A percentile compares a stretch with the other conserved stretches of the same genome.
These are phyloP conservation scores for Alternaria novae-zelandiae DNA, from an alignment of 2,329 filamentous ascomycete species.

Conservation along the genomic window DNA sequence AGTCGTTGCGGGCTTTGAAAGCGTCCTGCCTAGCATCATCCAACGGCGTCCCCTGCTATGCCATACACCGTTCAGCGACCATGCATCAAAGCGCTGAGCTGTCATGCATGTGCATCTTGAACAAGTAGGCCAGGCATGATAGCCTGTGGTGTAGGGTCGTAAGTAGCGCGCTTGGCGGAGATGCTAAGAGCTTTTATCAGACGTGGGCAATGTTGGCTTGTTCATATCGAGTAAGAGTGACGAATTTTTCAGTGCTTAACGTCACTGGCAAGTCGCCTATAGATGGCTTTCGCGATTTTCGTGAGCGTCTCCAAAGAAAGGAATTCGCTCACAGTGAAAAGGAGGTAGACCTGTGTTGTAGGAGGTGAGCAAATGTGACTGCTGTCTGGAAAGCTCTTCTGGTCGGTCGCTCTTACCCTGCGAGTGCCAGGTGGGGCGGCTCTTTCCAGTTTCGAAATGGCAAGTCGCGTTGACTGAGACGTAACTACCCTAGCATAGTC, in stretches of 20 bases:
- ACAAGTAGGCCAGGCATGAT: neutral
- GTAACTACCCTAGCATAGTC: neutral
- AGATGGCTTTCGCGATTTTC: neutral
- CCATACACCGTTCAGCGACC: neutral
- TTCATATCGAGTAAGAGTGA: neutral
- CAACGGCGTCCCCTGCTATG: neutral
- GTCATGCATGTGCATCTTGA: neutral
- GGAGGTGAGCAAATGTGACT: fast-evolving
- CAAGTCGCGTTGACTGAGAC: neutral
- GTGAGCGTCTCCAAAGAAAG: neutral
- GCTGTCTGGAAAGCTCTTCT: neutral
- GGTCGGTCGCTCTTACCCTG: neutral
- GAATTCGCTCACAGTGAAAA: neutral
- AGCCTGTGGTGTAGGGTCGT: neutral
- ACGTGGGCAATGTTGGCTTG: neutral
- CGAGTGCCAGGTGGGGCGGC: neutral
- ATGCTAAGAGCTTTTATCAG: neutral
- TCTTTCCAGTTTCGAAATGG: neutral
- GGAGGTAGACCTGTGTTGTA: neutral
- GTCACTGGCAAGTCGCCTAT: neutral
- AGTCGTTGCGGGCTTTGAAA: neutral
- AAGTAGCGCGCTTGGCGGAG: neutral
- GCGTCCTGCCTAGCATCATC: neutral
- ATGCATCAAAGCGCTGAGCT: neutral
- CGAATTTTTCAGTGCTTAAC: neutral